phyloP scores from a whole-genome alignment of 2,329 filamentous ascomycete genomes.

The Drechslerella coelobrocha region DNA sequence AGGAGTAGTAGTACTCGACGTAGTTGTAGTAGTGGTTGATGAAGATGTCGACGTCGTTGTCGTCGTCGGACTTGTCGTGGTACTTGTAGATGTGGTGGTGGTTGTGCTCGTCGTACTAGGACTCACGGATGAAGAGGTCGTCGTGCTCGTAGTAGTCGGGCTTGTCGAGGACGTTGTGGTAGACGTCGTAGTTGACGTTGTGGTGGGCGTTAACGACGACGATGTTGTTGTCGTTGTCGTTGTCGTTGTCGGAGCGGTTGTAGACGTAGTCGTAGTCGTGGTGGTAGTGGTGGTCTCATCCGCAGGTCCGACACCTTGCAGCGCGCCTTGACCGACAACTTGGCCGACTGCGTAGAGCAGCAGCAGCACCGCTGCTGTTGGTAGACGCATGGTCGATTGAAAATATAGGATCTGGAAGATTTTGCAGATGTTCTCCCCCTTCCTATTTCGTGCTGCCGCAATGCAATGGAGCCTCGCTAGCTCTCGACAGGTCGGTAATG shows the following conservation, averaged over 20 bases:
- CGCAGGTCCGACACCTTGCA: background rate
- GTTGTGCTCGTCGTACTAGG: background rate
- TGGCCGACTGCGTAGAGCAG: conserved; percentile 27
- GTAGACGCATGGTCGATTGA: conserved; percentile 34
- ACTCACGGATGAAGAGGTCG: background rate
- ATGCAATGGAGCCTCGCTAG: conserved; percentile 6
- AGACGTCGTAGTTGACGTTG: conserved; percentile 7
- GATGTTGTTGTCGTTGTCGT: conserved; percentile 2
- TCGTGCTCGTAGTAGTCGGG: background rate
- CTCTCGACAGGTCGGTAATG: conserved; percentile 20
- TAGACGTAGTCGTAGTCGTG: no score
- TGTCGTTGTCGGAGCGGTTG: background rate
- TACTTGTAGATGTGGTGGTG: background rate
- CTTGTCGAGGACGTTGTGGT: background rate
- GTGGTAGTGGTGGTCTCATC: no score
- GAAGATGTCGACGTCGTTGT: background rate
- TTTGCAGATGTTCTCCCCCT: conserved; percentile 12
- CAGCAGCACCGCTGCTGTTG: conserved; percentile 25
- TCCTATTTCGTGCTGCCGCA: conserved; percentile 17
- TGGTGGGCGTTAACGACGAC: background rate
- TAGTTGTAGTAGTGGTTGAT: conserved; percentile 2
- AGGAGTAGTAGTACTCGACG: conserved; percentile 1
- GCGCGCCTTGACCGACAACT: conserved; percentile 17
- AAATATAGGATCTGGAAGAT: background rate
- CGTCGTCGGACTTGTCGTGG: background rate